Base-by-base conservation (phyloP, 2,329 filamentous ascomycete species). In the Trichoderma sp. region DNA sequence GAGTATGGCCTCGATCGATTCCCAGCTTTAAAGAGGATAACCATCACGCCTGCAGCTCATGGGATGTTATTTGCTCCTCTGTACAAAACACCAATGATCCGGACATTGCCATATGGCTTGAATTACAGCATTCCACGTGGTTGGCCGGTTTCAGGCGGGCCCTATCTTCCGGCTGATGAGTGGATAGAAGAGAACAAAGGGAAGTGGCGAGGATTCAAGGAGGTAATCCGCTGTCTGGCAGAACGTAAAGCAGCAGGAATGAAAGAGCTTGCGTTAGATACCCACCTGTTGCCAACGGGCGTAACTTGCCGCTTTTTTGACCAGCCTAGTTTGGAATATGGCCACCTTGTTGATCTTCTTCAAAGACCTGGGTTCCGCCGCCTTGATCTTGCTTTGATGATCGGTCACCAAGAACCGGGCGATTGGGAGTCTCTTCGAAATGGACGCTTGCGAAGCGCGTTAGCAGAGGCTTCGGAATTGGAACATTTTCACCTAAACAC, bases 21-120 rank as follows among this genome's bases (percentile, higher is more conserved):
- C 53, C 78, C 81, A 0, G 76, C 75, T 3, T 74, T 85, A 2
- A 77, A 72, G 36, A 78, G 78, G 57, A 74, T 86, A 8, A 83
- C 76, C 0, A 71, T 85, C 9, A 84, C 83, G 2, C 81, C 80
- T 6, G 80, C 81, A 2, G 76, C 81, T 0, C 83, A 85, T 73
- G 81, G 81, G 0, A 73, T 76, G 36, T 71, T 79, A 0, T 79
- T 80, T n/a, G 62, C 71, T 0, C 83, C 83, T 0, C 70, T 79
- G 0, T 84, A 85, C 64, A 72, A 81, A n/a, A 85, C 83, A 0
- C 83, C 83, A 1, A 82, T 82, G 75, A 82, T 83, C 43, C 81
- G 82, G 4, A 77, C 78, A 3, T 79, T 85, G 43, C 43, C 43
- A 51, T 61, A 73, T 1, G 80, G 81, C 4, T 83, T 85, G 51